Conservation (phyloP, 129 eudicot species). For the Arctium minus region DNA sequence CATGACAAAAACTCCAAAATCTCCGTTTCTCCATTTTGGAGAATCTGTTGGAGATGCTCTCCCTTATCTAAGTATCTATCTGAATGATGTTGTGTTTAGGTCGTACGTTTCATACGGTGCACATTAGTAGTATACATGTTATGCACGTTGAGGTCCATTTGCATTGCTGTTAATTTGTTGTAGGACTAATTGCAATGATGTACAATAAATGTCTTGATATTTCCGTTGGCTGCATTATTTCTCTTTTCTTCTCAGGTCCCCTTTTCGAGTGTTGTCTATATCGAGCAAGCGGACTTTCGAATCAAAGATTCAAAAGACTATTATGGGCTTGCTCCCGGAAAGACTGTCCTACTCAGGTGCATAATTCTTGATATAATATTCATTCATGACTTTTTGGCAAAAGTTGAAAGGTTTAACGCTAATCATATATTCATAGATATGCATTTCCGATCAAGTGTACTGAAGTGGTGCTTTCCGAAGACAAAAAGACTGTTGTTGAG, state of each 20-base stretch:
- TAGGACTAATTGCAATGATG: not conserved
- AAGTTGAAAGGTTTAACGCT: not conserved
- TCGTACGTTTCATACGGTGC: not conserved
- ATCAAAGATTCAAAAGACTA: constrained; percentile 91
- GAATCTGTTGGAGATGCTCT: not conserved
- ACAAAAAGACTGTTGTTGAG: constrained; percentile 72
- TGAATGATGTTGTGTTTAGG: not conserved
- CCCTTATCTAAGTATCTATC: not conserved
- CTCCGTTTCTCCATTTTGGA: not conserved
- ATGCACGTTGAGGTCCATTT: not conserved
- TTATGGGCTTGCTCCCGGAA: constrained; percentile 96
- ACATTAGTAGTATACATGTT: not conserved
- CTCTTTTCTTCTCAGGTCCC: constrained; percentile 56
- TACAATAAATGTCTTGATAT: not conserved
- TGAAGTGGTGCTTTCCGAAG: constrained; percentile 76
- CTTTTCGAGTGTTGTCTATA: constrained; percentile 71
- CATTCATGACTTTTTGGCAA: not conserved
- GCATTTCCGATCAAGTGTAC: constrained; percentile 97
- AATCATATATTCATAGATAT: constrained; percentile 42
- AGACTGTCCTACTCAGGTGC: constrained; percentile 84
- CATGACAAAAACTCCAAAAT: not conserved
- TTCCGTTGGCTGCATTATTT: not conserved
- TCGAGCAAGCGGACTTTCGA: constrained; percentile 79
- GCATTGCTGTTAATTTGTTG: not conserved
- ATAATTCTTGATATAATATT: not conserved